phyloP scores from a whole-genome alignment of 345 rosid genomes.

The Populus tremula region DNA sequence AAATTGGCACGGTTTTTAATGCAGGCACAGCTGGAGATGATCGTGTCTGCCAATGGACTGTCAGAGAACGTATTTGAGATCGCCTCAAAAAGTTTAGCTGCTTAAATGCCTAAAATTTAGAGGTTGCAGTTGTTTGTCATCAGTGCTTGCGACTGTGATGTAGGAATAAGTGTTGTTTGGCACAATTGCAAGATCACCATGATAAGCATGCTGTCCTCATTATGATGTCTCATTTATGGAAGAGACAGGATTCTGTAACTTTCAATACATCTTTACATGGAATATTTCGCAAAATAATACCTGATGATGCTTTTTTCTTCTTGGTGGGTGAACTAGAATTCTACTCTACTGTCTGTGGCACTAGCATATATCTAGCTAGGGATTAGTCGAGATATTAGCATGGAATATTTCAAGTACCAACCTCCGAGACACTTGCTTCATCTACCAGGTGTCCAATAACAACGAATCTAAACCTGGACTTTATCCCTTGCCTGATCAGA shows the following conservation, averaged over 20 bases:
- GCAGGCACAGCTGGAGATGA: constrained; percentile 96
- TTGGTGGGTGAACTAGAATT: background rate
- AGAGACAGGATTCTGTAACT: background rate
- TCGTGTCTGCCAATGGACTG: constrained; percentile 78
- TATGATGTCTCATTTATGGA: background rate
- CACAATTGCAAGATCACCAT: background rate
- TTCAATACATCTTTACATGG: background rate
- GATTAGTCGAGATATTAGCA: background rate
- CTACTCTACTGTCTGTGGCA: background rate
- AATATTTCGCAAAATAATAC: background rate
- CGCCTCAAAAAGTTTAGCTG: constrained; percentile 88
- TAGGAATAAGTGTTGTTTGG: background rate
- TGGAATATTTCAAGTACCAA: too few relatives aligned
- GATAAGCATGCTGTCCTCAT: background rate
- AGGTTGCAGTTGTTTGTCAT: background rate
- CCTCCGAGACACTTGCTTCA: background rate
- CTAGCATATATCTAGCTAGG: background rate
- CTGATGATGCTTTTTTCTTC: background rate
- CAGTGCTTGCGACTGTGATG: background rate
- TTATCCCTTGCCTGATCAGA: background rate
- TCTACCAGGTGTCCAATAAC: background rate
- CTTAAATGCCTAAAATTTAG: constrained; percentile 25
- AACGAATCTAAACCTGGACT: too few relatives aligned
- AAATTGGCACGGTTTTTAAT: constrained; percentile 9
- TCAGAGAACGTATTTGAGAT: constrained; percentile 96